Conservation (phyloP, 257 asterid species). For the Nicotiana tomentosiformis region DNA sequence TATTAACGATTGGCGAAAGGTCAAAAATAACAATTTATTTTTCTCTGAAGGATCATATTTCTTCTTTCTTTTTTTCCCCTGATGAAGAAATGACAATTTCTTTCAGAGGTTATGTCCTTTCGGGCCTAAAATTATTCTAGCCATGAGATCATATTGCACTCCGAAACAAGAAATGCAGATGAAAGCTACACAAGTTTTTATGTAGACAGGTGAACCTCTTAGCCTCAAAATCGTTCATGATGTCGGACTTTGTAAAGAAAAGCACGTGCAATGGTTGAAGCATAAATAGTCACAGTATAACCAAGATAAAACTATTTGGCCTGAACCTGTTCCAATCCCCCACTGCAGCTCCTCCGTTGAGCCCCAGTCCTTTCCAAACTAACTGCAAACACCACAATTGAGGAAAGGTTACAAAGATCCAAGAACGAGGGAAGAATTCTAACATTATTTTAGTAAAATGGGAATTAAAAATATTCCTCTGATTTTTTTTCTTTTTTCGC, state of each 20-base stretch:
- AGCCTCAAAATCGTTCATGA: not conserved
- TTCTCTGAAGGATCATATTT: not conserved
- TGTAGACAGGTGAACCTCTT: not conserved
- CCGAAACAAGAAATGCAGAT: not conserved
- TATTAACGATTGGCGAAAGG: not conserved
- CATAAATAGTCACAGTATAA: not conserved
- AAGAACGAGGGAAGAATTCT: not conserved
- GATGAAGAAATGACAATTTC: not conserved
- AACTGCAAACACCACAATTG: slow-evolving; percentile 15
- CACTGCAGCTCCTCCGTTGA: slow-evolving; percentile 27
- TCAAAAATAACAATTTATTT: not conserved
- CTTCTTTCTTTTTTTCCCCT: not conserved
- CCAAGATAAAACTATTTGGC: not conserved
- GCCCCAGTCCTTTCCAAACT: slow-evolving; percentile 39
- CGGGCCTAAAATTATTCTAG: not conserved
- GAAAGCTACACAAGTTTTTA: not conserved
- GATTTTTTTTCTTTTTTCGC: not conserved
- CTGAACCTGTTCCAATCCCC: slow-evolving; percentile 32
- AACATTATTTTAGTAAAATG: not conserved
- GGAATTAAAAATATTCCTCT: not conserved
- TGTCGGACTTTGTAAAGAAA: not conserved
- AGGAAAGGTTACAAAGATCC: not conserved
- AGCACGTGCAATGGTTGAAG: not conserved
- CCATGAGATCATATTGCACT: not conserved
- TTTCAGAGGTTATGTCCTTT: not conserved